Base-by-base conservation (phyloP, 768 basidiomycete species). In the Kondoa malvinella region DNA sequence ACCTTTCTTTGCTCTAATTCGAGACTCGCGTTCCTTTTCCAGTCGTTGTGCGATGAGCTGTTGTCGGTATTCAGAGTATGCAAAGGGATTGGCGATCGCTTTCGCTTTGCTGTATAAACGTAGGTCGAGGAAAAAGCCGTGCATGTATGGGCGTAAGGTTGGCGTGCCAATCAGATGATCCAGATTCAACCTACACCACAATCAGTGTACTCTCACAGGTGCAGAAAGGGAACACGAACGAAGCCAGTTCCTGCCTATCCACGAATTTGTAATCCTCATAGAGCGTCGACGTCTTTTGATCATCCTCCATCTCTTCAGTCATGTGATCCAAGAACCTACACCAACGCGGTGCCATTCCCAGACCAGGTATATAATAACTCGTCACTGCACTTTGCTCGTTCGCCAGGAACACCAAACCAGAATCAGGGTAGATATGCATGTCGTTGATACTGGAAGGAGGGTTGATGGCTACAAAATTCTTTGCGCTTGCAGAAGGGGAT, bases 221-320 rank as follows among this genome's bases (percentile, higher is more conserved):
- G 34, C 33, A 70, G 60, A 25, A 58, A 31, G 33, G 61, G 17
- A 29, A 30, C 25, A 84, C 86, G 62, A 73, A 92, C 92, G 81
- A 85, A 71, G 84, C 83, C 67, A 97, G 82, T 76, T 97, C 95
- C 68, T 79, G 81, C 71, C 87, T 82, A 77, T 92, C 90, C 66
- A 99, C 83, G 75, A 97, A 99, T 78, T 99, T 99, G 84, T 86
- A 97, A 79, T 97, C 95, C 76, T 92, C 87, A 76, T 97, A 99
- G 3, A 87, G 83, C 30, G 83, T 85, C 34, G 81, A 82, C 8
- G 82, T 85, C 72, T 71, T 73, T 74, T 87, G 86, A 75, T 90
- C 90, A 75, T 97, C 94, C 57, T 77, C 79, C 86, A 97, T 86
- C 76, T 99, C 95, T 77, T 99, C 95, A 0, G 95, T 97, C 75